Conservation (phyloP, 1,284 basidiomycete genomes). For the Macrocybe sp. region DNA sequence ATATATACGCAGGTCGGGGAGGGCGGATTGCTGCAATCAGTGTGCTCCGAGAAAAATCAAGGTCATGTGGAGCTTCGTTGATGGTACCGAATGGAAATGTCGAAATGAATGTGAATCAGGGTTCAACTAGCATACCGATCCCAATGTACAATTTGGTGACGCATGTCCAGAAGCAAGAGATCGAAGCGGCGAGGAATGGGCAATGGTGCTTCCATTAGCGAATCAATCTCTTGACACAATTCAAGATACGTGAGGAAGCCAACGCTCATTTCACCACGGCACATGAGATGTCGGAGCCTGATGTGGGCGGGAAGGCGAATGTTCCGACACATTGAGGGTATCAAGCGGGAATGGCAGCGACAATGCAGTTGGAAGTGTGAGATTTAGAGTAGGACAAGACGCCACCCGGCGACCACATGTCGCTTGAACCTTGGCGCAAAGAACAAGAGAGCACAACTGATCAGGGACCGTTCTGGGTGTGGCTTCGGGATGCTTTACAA, state of each 20-base stretch:
- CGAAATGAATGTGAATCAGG: slow-evolving; percentile 19
- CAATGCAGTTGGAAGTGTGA: no score
- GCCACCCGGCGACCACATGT: slow-evolving; percentile 8
- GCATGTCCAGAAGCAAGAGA: slow-evolving; percentile 11
- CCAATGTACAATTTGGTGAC: slow-evolving; percentile 15
- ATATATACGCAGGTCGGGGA: no score
- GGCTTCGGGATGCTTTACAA: no score
- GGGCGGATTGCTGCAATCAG: no score
- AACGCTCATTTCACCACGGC: not conserved
- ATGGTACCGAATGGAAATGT: slow-evolving; percentile 13
- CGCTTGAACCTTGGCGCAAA: slow-evolving; percentile 1
- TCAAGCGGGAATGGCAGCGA: no score
- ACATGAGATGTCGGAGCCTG: not conserved
- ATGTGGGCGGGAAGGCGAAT: no score
- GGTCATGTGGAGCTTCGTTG: slow-evolving; percentile 1
- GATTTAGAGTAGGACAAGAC: not conserved
- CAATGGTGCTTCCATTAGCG: not conserved
- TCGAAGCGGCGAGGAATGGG: slow-evolving; percentile 1
- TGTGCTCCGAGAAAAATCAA: no score
- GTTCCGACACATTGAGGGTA: no score
- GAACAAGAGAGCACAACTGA: slow-evolving; percentile 9
- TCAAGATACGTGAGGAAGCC: no score
- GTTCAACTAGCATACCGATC: slow-evolving; percentile 22
- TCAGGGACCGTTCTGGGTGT: slow-evolving; percentile 4
- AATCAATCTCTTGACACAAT: not conserved